phyloP scores from a whole-genome alignment of 2,329 filamentous ascomycete species.

The Exophiala viscosa region DNA sequence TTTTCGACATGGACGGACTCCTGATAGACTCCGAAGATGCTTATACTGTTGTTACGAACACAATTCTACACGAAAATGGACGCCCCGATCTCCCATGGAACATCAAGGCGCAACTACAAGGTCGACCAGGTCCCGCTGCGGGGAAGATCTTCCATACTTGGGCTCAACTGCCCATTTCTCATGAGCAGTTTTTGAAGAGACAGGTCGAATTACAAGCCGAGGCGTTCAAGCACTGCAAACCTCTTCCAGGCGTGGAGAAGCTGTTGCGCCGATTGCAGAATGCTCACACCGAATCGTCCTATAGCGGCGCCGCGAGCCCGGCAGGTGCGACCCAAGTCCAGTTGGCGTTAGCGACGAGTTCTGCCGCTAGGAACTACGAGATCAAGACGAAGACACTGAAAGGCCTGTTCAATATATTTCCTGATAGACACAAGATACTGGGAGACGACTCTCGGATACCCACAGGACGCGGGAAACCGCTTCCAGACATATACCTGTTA shows the following conservation, averaged over 20 bases:
- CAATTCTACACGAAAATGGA: constrained; percentile 70
- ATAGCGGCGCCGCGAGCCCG: constrained; percentile 29
- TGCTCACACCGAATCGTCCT: constrained; percentile 28
- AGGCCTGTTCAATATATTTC: constrained; percentile 58
- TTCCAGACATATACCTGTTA: constrained; percentile 89
- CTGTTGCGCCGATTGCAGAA: constrained; percentile 59
- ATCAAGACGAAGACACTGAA: constrained; percentile 65
- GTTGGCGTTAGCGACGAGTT: constrained; percentile 82
- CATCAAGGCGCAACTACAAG: constrained; percentile 84
- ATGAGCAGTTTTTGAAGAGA: constrained; percentile 62
- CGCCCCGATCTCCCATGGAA: constrained; percentile 80
- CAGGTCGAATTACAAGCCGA: constrained; percentile 62
- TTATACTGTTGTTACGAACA: constrained; percentile 81
- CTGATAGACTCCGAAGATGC: constrained; percentile 89
- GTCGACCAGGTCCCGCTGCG: constrained; percentile 59
- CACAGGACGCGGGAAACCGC: constrained; percentile 80
- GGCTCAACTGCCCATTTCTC: constrained; percentile 76
- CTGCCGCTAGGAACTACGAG: constrained; percentile 66
- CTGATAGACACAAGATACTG: constrained; percentile 66
- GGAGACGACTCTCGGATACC: constrained; percentile 80
- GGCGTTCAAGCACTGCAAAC: constrained; percentile 69
- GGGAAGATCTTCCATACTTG: constrained; percentile 68
- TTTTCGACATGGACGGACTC: constrained; percentile 98
- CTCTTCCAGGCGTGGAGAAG: constrained; percentile 71
- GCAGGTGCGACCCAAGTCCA: constrained; percentile 54